Conservation (phyloP, 805 yeast species). For the Isabelozyma heimii region DNA sequence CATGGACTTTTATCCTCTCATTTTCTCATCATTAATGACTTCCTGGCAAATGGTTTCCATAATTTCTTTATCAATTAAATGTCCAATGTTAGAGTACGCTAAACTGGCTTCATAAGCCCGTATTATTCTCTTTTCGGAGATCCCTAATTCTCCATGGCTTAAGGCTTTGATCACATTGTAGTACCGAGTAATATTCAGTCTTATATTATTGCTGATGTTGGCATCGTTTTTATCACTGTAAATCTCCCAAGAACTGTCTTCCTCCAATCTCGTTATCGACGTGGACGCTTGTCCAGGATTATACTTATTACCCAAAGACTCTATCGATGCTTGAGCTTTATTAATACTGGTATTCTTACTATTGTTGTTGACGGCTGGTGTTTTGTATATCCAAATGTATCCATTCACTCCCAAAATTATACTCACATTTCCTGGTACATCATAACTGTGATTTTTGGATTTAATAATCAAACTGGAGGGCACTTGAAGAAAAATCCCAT, state of each 20-base stretch:
- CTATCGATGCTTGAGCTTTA: constrained; percentile 39
- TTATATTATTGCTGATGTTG: constrained; percentile 54
- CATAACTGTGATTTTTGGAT: constrained; percentile 82
- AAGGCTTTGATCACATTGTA: constrained; percentile 79
- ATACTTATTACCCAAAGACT: constrained; percentile 34
- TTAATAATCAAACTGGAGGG: constrained; percentile 82
- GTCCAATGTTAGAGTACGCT: constrained; percentile 68
- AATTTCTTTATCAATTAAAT: constrained; percentile 65
- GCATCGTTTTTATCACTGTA: constrained; percentile 85
- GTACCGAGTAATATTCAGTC: constrained; percentile 80
- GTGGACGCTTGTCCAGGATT: constrained; percentile 59
- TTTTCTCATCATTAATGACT: constrained; percentile 66
- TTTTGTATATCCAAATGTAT: constrained; percentile 84
- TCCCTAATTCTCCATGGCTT: constrained; percentile 81
- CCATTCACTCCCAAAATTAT: constrained; percentile 94
- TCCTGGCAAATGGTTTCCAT: constrained; percentile 75
- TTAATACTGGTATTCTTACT: constrained; percentile 18
- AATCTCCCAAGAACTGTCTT: constrained; percentile 92
- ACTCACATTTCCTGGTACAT: constrained; percentile 91
- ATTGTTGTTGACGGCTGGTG: constrained; percentile 27
- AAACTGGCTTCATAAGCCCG: constrained; percentile 88
- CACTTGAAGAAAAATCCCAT: constrained; percentile 78
- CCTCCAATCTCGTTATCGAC: constrained; percentile 82
- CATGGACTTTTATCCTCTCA: constrained; percentile 46
- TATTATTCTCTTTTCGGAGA: constrained; percentile 75